phyloP scores from a whole-genome alignment of 2,329 filamentous ascomycete genomes.

The Sordariomycetes sp. region DNA sequence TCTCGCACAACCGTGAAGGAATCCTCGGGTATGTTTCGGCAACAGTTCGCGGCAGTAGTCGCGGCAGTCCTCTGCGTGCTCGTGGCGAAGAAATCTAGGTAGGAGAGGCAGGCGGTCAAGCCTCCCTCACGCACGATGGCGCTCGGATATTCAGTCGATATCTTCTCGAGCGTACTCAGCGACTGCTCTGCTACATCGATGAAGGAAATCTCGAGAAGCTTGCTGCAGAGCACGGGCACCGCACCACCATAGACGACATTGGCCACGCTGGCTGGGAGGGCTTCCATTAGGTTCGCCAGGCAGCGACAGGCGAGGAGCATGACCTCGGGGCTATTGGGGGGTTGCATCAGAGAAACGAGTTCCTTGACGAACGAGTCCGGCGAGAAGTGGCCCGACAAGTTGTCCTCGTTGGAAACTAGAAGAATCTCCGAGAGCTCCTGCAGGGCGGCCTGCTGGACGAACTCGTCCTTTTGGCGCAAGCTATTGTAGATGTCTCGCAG shows the following conservation, averaged over 20 bases:
- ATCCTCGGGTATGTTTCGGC: slow-evolving; percentile 89
- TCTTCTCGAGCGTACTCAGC: slow-evolving; percentile 92
- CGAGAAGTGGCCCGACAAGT: slow-evolving; percentile 86
- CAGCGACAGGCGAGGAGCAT: slow-evolving; percentile 96
- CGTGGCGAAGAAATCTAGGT: slow-evolving; percentile 94
- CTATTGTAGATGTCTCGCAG: slow-evolving; percentile 68
- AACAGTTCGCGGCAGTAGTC: slow-evolving; percentile 95
- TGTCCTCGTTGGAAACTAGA: slow-evolving; percentile 92
- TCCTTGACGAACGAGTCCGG: slow-evolving; percentile 95
- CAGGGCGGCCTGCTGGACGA: slow-evolving; percentile 80
- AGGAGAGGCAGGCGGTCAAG: slow-evolving; percentile 88
- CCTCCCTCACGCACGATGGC: slow-evolving; percentile 95
- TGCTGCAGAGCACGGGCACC: slow-evolving; percentile 88
- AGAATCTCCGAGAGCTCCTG: slow-evolving; percentile 90
- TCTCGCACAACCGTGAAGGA: slow-evolving; percentile 85
- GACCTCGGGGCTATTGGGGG: slow-evolving; percentile 80
- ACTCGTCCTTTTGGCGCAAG: slow-evolving; percentile 76
- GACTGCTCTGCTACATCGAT: slow-evolving; percentile 97
- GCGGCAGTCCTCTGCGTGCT: slow-evolving; percentile 95
- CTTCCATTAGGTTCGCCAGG: slow-evolving; percentile 96
- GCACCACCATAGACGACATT: slow-evolving; percentile 97
- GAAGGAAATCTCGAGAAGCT: slow-evolving; percentile 89
- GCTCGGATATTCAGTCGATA: slow-evolving; percentile 89
- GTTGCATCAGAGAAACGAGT: slow-evolving; percentile 82
- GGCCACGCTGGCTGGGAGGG: slow-evolving; percentile 79